These are phyloP conservation scores for Sicyos edulis DNA, from an alignment of 306 rosid species.

Conservation along the genomic window DNA sequence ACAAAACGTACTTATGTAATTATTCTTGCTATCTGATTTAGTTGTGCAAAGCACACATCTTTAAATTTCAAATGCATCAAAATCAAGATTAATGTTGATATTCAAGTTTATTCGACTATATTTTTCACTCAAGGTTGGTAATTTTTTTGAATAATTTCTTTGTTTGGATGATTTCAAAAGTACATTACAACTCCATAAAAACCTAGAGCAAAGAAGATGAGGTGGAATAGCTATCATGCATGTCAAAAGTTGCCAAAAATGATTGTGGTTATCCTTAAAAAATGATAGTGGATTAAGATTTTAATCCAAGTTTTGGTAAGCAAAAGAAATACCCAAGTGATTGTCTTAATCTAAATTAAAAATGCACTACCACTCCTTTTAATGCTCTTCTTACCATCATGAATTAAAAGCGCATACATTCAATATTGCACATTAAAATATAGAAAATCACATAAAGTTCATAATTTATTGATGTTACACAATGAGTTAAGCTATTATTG, in stretches of 20 bases:
- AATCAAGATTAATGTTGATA: neutral
- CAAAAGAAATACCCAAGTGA: conserved; percentile 8
- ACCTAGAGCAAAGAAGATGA: neutral
- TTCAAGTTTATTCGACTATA: neutral
- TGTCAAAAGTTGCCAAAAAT: conserved; percentile 1
- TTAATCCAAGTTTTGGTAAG: conserved; percentile 10
- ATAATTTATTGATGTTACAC: conserved; percentile 4
- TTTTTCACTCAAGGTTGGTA: neutral
- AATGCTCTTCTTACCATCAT: conserved; percentile 1
- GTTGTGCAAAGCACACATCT: too few relatives aligned
- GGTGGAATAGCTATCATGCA: conserved; percentile 9
- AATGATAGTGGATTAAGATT: neutral
- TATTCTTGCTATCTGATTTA: too few relatives aligned
- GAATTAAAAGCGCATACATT: neutral
- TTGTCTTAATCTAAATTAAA: conserved; percentile 17
- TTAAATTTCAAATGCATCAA: neutral
- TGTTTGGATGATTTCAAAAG: neutral
- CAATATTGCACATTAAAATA: neutral
- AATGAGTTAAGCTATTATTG: conserved; percentile 2
- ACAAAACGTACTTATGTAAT: too few relatives aligned
- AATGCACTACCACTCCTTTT: conserved; percentile 3
- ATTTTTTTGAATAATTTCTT: neutral
- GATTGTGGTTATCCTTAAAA: conserved; percentile 3
- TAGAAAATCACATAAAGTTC: neutral
- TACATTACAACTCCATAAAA: neutral